phyloP scores from a whole-genome alignment of 179 eudicot species.

The Nepenthes alata region DNA sequence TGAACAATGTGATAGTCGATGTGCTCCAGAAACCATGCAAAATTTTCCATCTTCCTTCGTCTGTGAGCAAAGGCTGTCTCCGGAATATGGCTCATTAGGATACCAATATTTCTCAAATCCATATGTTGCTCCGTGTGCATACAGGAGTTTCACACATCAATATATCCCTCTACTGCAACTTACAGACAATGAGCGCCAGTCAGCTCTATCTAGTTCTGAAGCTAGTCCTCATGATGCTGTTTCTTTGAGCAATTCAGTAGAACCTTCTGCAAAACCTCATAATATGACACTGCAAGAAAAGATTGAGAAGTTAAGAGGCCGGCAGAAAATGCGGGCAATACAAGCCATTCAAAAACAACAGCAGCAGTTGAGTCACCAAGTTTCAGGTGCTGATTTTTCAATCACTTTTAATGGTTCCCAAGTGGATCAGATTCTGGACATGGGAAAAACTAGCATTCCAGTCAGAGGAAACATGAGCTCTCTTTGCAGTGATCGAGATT shows the following conservation, averaged over 20 bases:
- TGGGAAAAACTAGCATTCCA: conserved; percentile 27
- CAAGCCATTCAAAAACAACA: conserved; percentile 80
- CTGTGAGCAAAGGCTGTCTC: conserved; percentile 26
- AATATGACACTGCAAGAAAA: conserved; percentile 81
- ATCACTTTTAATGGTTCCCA: conserved; percentile 13
- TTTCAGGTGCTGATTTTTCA: conserved; percentile 16
- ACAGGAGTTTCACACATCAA: conserved; percentile 24
- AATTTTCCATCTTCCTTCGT: conserved; percentile 18
- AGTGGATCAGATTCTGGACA: conserved; percentile 15
- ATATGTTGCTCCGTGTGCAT: conserved; percentile 19
- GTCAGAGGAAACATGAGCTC: conserved; percentile 19
- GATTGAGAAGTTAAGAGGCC: conserved; percentile 68
- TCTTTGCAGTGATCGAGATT: conserved; percentile 26
- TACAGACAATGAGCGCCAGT: conserved; percentile 20
- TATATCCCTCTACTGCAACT: conserved; percentile 18
- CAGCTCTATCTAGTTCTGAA: conserved; percentile 21
- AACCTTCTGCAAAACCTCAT: conserved; percentile 17
- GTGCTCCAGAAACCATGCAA: conserved; percentile 16
- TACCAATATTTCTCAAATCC: conserved; percentile 23
- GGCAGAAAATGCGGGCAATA: conserved; percentile 80
- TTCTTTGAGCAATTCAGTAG: conserved; percentile 20
- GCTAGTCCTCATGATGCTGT: conserved; percentile 20
- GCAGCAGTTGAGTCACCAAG: conserved; percentile 36
- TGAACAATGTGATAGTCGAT: conserved; percentile 24
- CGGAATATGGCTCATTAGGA: conserved; percentile 18